phyloP scores from a whole-genome alignment of 495 filamentous ascomycete species.

The Tuber magnatum region DNA sequence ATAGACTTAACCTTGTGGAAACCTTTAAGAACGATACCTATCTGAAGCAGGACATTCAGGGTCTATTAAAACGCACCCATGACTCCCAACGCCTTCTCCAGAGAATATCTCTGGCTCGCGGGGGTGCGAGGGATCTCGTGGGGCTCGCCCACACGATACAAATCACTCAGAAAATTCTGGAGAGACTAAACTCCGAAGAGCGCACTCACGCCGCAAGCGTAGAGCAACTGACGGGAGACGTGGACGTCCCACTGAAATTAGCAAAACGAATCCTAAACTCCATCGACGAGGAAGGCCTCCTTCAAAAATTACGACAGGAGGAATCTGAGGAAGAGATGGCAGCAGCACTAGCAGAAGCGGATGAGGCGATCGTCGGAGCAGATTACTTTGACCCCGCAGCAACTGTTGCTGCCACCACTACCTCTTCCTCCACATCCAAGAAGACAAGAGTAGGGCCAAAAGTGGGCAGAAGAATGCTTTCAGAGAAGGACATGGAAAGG shows the following conservation, averaged over 20 bases:
- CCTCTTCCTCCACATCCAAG: conserved; percentile 45
- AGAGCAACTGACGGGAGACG: conserved; percentile 19
- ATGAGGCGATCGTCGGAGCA: conserved; percentile 53
- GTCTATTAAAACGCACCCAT: conserved; percentile 65
- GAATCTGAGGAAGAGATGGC: conserved; percentile 63
- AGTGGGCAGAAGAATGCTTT: conserved; percentile 41
- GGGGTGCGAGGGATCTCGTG: conserved; percentile 90
- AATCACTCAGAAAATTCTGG: conserved; percentile 63
- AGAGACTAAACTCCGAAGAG: conserved; percentile 13
- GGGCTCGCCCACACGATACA: conserved; percentile 72
- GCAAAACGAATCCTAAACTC: conserved; percentile 63
- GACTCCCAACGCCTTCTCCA: conserved; percentile 87
- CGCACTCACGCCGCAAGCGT: conserved; percentile 13
- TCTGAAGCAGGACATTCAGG: conserved; percentile 59
- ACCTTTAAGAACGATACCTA: conserved; percentile 56
- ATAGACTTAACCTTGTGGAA: conserved; percentile 73
- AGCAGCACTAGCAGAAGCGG: conserved; percentile 56
- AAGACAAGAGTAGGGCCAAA: conserved; percentile 25
- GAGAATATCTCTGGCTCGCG: conserved; percentile 82
- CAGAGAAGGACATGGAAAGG: conserved; percentile 50
- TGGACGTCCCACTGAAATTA: conserved; percentile 61
- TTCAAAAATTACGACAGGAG: conserved; percentile 67
- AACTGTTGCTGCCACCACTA: conserved; percentile 45
- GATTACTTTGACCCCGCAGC: conserved; percentile 47
- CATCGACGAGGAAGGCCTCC: conserved; percentile 89